A percentile compares a stretch with the other conserved stretches of the same genome.
Conservation (phyloP, 1,139 yeast genomes). For the Debaryomyces psychrophilus region DNA sequence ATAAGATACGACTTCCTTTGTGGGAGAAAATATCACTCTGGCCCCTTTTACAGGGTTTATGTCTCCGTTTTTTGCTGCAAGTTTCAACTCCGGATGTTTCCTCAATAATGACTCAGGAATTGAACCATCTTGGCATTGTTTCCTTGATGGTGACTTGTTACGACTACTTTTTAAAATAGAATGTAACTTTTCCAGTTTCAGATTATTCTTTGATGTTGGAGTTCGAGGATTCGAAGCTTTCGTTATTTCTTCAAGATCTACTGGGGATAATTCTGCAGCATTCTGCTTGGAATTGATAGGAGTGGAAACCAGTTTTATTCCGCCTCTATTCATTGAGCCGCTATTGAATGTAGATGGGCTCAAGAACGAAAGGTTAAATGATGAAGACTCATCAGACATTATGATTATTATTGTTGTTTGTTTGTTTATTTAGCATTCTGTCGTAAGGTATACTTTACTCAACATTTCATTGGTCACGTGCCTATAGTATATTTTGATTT, state of each 20-base stretch:
- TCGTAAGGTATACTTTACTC: not conserved
- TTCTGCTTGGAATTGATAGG: slow-evolving; percentile 13
- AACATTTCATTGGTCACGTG: slow-evolving; percentile 1
- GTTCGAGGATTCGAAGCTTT: slow-evolving; percentile 8
- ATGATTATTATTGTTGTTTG: not conserved
- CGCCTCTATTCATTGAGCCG: slow-evolving; percentile 18
- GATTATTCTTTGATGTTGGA: slow-evolving; percentile 3
- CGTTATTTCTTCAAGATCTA: slow-evolving; percentile 11
- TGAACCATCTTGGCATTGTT: not conserved
- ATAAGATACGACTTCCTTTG: slow-evolving; percentile 27
- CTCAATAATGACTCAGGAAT: slow-evolving; percentile 25
- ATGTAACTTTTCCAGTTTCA: slow-evolving; percentile 8
- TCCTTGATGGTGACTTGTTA: slow-evolving; percentile 1
- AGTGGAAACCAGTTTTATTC: slow-evolving; percentile 19
- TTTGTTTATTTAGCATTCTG: not conserved
- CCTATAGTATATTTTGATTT: not conserved
- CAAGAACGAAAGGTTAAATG: slow-evolving; percentile 14
- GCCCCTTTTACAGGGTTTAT: slow-evolving; percentile 47
- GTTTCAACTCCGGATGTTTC: slow-evolving; percentile 37
- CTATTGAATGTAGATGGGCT: slow-evolving; percentile 13
- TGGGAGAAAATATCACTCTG: slow-evolving; percentile 48
- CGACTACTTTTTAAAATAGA: slow-evolving; percentile 14
- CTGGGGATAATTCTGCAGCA: slow-evolving; percentile 12
- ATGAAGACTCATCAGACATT: slow-evolving; percentile 13
- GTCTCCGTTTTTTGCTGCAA: slow-evolving; percentile 33